phyloP scores from a whole-genome alignment of 495 filamentous ascomycete genomes.

The Aspergillus wentii region DNA sequence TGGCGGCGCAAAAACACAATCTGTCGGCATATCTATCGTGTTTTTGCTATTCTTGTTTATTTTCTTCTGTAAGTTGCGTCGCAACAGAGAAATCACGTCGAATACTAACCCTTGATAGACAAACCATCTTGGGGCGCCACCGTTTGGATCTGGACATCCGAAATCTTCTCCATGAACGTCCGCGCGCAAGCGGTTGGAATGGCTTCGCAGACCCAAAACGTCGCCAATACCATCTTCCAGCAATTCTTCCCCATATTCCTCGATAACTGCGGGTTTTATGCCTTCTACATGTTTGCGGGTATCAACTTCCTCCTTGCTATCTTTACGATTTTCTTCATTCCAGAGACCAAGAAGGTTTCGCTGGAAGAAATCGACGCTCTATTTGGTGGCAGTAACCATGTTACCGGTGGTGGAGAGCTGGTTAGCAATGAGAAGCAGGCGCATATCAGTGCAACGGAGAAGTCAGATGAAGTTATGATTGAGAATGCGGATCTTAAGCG shows the following conservation, averaged over 20 bases:
- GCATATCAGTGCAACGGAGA: too few species aligned
- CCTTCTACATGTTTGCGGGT: constrained; percentile 47
- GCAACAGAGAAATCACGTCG: too few species aligned
- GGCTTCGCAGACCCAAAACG: constrained; percentile 62
- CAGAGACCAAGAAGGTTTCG: constrained; percentile 65
- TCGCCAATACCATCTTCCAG: constrained; percentile 59
- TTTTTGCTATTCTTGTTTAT: constrained; percentile 61
- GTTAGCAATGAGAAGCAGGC: constrained; percentile 23
- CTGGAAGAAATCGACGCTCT: constrained; percentile 62
- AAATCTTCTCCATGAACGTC: constrained; percentile 64
- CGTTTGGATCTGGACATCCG: constrained; percentile 63
- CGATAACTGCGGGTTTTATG: constrained; percentile 49
- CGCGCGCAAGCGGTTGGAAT: constrained; percentile 64
- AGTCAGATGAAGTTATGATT: constrained; percentile 19
- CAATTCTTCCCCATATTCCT: constrained; percentile 66
- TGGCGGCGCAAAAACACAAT: constrained; percentile 43
- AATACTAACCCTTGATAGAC: too few species aligned
- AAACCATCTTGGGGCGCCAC: constrained; percentile 66
- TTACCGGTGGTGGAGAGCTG: constrained; percentile 45
- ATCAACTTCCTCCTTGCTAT: constrained; percentile 55
- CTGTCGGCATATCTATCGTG: constrained; percentile 60
- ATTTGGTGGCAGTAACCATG: constrained; percentile 56
- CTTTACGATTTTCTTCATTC: constrained; percentile 73
- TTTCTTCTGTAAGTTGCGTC: constrained; percentile 51
- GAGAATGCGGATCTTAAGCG: too few species aligned